Percentiles rank a stretch among this genome's conserved stretches.
phyloP scores from a whole-genome alignment of 768 basidiomycete genomes.

The Psilocybe azurescens region DNA sequence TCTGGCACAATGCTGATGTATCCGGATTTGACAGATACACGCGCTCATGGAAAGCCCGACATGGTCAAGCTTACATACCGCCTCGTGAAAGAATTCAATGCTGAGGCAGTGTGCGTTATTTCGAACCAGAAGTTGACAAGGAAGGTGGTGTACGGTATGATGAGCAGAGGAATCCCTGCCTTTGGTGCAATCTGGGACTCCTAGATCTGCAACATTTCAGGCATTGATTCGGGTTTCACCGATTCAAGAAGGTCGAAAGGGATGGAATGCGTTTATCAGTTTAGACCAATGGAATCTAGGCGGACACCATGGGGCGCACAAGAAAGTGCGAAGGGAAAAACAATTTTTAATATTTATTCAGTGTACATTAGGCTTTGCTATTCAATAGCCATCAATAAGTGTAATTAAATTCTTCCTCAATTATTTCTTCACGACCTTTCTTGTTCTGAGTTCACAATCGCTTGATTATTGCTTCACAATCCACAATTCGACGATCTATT shows the following conservation, averaged over 20 bases:
- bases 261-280: neutral
- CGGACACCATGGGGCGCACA: neutral
- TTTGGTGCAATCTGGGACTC: conserved; percentile 70
- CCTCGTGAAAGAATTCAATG: conserved; percentile 51
- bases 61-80: conserved; percentile 53
- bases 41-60: conserved; percentile 51
- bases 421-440: neutral
- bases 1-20: neutral
- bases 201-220: conserved; percentile 24
- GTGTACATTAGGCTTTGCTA: conserved; percentile 11
- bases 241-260: neutral
- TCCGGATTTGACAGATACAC: conserved; percentile 39
- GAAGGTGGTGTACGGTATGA: conserved; percentile 65
- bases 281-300: neutral
- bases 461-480: no score
- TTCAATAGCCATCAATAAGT: conserved; percentile 14
- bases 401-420: neutral
- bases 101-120: conserved; percentile 61
- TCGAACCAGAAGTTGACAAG: conserved; percentile 62
- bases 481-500: neutral
- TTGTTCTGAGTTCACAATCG: no score
- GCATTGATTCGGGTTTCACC: neutral
- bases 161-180: conserved; percentile 63
- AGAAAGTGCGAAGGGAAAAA: neutral
- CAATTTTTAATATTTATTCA: conserved; percentile 5